Percentiles rank a stretch among this genome's conserved stretches.
These are phyloP conservation scores for Solanum okadae DNA, from an alignment of 257 asterid genomes.

Conservation along the genomic window DNA sequence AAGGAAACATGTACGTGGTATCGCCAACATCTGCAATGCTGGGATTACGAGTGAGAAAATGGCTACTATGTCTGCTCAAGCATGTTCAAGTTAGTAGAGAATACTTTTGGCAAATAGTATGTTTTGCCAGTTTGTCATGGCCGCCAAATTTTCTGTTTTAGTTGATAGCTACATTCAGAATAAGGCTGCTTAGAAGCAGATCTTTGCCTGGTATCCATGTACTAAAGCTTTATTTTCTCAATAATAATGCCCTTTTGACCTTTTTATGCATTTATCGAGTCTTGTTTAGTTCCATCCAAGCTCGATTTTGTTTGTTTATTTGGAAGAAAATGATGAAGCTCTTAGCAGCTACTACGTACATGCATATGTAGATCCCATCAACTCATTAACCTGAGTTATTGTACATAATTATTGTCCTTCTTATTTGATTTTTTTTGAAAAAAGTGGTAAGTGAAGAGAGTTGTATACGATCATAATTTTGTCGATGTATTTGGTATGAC, in stretches of 20 bases:
- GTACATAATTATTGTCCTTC: no score
- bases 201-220: not conserved
- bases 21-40: constrained; percentile 6
- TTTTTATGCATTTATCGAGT: not conserved
- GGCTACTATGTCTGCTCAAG: constrained; percentile 71
- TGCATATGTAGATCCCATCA: not conserved
- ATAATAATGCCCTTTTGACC: not conserved
- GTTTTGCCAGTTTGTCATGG: not conserved
- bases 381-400: not conserved
- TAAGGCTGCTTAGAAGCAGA: not conserved
- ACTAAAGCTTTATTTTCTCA: not conserved
- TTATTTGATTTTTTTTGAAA: no score
- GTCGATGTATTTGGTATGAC: not conserved
- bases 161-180: not conserved
- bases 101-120: not conserved
- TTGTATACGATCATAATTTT: no score
- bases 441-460: not conserved
- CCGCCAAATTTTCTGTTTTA: no score
- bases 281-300: not conserved
- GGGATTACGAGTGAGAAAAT: constrained; percentile 56
- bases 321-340: not conserved
- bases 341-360: not conserved
- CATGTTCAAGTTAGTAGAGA: constrained; percentile 26
- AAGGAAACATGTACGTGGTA: constrained; percentile 85
- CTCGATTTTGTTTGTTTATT: not conserved